A percentile compares a stretch with the other conserved stretches of the same genome.
phyloP scores from a whole-genome alignment of 2,329 filamentous ascomycete genomes.

The Westerdykella ornata region DNA sequence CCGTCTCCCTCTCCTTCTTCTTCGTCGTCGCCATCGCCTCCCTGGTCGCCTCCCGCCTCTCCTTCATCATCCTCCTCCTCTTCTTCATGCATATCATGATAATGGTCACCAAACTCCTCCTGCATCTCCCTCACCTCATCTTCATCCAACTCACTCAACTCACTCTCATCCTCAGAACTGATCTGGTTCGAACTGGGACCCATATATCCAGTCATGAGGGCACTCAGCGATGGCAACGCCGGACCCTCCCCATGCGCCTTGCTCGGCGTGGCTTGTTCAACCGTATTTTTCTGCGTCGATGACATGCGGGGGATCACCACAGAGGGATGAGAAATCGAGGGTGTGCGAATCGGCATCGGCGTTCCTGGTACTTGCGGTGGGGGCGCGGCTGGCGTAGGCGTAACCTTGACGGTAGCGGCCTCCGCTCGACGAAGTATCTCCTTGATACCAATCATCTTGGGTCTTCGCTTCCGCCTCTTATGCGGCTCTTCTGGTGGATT shows the following conservation, averaged over 20 bases:
- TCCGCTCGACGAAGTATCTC: conserved; percentile 56
- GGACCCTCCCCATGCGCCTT: no score
- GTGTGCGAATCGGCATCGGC: conserved; percentile 32
- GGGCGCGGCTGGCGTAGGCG: conserved; percentile 24
- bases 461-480: conserved; percentile 30
- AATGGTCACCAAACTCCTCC: conserved; percentile 11
- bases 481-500: conserved; percentile 5
- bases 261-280: background rate
- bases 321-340: conserved; percentile 12
- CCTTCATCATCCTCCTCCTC: no score
- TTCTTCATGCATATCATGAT: conserved; percentile 1
- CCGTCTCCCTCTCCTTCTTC: conserved; percentile 1
- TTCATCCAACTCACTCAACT: conserved; percentile 49
- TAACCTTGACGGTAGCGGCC: conserved; percentile 44
- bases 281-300: conserved; percentile 16
- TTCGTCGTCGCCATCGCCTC: no score
- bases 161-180: conserved; percentile 50
- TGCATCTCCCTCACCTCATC: conserved; percentile 32
- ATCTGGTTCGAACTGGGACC: no score
- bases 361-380: conserved; percentile 2
- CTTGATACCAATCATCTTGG: conserved; percentile 54
- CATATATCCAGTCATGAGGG: no score
- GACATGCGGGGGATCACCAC: conserved; percentile 10
- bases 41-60: background rate
- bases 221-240: no score